Conservation (phyloP, 257 asterid genomes). For the Nicotiana benthamiana region DNA sequence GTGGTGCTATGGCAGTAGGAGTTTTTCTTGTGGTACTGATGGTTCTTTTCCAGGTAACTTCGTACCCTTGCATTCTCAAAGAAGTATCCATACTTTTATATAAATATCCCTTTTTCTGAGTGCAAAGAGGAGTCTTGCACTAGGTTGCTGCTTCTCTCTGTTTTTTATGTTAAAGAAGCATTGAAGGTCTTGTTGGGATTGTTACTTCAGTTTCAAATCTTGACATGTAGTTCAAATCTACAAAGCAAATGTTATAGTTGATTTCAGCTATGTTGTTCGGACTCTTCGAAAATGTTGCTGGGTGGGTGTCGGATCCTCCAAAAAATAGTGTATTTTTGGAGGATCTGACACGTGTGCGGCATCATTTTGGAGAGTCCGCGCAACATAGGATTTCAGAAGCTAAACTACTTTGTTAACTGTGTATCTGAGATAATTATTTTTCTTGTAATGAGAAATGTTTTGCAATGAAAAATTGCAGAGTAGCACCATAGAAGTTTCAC, state of each 20-base stretch:
- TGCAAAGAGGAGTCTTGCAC: neutral
- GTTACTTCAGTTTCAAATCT: neutral
- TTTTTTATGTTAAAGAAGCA: neutral
- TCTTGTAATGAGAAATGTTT: neutral
- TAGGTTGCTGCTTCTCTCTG: neutral
- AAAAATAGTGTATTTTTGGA: no score
- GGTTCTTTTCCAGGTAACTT: slow-evolving; percentile 79
- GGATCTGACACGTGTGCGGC: no score
- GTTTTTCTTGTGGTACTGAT: slow-evolving; percentile 66
- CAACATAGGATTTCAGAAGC: neutral
- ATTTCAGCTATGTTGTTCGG: neutral
- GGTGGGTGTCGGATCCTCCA: no score
- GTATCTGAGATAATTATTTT: neutral
- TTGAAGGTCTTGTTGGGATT: neutral
- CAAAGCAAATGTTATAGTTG: neutral
- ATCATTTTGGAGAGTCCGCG: no score
- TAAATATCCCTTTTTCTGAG: neutral
- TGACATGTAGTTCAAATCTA: neutral
- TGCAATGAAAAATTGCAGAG: neutral
- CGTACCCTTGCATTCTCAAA: neutral
- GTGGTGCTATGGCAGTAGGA: slow-evolving; percentile 80
- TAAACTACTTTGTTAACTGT: neutral
- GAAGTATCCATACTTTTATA: neutral
- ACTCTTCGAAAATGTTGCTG: no score
- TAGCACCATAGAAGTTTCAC: neutral